Evolutionary conservation across 163 green algal genomes (phyloP), one percentile per base, ranked within the genome.

Genomic region (Chlorella variabilis): DNA sequence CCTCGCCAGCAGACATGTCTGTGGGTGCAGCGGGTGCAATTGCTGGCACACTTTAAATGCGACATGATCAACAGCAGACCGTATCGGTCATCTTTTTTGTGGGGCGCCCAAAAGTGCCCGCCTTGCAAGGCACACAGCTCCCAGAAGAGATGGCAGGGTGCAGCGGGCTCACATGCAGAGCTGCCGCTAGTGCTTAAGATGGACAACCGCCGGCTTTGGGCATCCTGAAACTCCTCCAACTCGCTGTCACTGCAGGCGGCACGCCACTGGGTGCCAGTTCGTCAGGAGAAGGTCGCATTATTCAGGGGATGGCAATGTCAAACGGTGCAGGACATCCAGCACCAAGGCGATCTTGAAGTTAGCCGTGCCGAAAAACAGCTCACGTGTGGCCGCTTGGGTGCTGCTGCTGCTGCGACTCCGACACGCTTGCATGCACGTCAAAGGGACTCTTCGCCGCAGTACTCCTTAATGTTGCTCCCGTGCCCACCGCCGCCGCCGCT

Each of bases 191-290:
- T 56, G 59, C 21, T 62, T 3, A 71, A 25, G 13, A 84, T 84
- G 56, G 79, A 85, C n/a, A 42, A 21, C 20, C 82, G 76, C 36
- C 82, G 66, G 18, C 58, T 62, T 25, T 61, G 48, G 1, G 71
- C 82, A 58, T 87, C 82, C 15, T 77, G 45, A 34, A 84, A 87
- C 21, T 87, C 82, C 3, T 87, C 82, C 36, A 66, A 36, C 41
- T 80, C 79, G 49, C 63, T 70, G 48, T 78, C 51, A 11, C 58
- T 71, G 59, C 58, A 38, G 25, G 23, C 18, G 58, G 36, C 20
- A 75, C n/a, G n/a, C n/a, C n/a, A n/a, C n/a, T n/a, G n/a, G n/a
- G n/a, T n/a, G n/a, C n/a, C n/a, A n/a, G n/a, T n/a, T n/a, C n/a
- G n/a, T n/a, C n/a, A n/a, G n/a, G n/a, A n/a, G n/a, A n/a, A n/a